Evolutionary conservation across 768 basidiomycete genomes (phyloP).

Genomic region (Daedaleopsis sinensis): DNA sequence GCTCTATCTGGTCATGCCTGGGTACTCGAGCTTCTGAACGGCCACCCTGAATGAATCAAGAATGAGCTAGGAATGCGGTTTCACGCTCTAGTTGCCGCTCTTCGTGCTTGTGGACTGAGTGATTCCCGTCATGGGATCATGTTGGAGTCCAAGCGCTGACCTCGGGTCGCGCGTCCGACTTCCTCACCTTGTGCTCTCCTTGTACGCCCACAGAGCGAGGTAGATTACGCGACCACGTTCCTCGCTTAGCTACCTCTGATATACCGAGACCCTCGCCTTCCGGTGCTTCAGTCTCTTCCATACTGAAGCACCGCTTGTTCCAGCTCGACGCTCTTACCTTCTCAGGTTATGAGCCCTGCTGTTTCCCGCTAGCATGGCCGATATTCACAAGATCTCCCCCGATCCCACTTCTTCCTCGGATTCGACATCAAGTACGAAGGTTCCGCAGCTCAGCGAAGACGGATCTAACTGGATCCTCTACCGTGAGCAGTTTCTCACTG

Average conservation of each 20-base stretch:
- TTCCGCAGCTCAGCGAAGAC: conserved; percentile 15
- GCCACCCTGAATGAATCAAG: too few species aligned
- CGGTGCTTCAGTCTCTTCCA: conserved; percentile 1
- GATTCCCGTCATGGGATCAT: too few species aligned
- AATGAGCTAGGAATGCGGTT: too few species aligned
- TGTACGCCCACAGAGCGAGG: background rate
- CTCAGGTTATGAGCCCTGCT: conserved; percentile 23
- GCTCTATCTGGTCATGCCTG: too few species aligned
- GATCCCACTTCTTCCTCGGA: background rate
- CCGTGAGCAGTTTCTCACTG: conserved; percentile 7
- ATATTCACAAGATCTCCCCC: background rate
- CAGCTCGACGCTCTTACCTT: conserved; percentile 1
- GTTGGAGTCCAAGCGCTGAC: background rate
- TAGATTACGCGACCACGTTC: background rate
- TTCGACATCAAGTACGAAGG: background rate
- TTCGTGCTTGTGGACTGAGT: too few species aligned
- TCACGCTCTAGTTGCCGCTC: too few species aligned
- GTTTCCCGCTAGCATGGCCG: background rate
- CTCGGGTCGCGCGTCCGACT: background rate
- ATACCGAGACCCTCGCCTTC: background rate
- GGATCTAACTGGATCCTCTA: conserved; percentile 17
- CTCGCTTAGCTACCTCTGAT: background rate
- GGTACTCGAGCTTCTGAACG: too few species aligned
- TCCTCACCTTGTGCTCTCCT: too few species aligned
- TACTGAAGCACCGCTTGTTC: background rate